These are phyloP conservation scores for Panaeolus cyanescens DNA, from an alignment of 768 basidiomycete species.

Conservation along the genomic window DNA sequence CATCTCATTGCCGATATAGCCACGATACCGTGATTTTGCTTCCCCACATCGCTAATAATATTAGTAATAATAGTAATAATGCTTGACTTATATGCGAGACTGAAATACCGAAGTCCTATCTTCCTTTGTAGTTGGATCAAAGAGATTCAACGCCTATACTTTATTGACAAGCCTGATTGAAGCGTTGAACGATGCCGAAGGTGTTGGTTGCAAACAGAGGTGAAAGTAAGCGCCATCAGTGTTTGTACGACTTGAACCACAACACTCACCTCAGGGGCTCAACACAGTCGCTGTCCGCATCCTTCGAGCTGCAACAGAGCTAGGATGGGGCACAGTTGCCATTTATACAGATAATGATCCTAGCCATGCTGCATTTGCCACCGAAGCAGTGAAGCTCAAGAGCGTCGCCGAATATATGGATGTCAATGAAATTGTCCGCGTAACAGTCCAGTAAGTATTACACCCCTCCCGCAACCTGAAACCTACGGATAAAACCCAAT, in stretches of 20 bases:
- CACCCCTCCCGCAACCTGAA: background rate
- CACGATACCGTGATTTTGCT: background rate
- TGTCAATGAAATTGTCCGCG: conserved; percentile 28
- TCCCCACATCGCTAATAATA: background rate
- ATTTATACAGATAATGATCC: conserved; percentile 86
- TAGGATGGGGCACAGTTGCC: conserved; percentile 87
- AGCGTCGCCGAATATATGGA: conserved; percentile 51
- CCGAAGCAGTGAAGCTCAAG: conserved; percentile 87
- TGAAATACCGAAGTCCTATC: background rate
- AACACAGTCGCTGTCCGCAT: conserved; percentile 81
- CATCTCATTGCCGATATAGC: background rate
- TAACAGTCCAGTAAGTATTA: conserved; percentile 26
- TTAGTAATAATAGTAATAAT: too few relatives aligned
- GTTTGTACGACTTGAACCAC: conserved; percentile 2
- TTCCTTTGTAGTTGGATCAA: background rate
- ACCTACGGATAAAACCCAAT: background rate
- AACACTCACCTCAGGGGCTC: conserved; percentile 14
- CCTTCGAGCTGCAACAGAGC: conserved; percentile 81
- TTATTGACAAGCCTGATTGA: background rate
- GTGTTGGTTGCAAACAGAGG: conserved; percentile 78
- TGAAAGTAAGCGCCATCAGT: conserved; percentile 44
- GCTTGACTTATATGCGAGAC: background rate
- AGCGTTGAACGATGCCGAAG: conserved; percentile 45
- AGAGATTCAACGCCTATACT: background rate
- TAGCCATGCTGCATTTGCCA: conserved; percentile 79